These are phyloP conservation scores for Stephania japonica DNA, from an alignment of 164 flowering plant species.

Conservation along the genomic window DNA sequence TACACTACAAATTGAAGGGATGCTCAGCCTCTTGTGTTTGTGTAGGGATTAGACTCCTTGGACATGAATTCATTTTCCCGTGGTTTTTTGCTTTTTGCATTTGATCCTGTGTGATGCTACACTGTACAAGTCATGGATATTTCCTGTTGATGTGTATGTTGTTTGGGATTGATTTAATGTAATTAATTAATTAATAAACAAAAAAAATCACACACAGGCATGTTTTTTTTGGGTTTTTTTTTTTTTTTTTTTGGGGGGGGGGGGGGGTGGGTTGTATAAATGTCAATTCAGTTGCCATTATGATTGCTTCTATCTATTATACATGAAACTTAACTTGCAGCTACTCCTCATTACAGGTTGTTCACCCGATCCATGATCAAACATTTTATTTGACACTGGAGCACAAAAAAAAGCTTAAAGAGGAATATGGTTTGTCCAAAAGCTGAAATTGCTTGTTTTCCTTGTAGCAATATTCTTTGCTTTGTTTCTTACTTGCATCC, in stretches of 20 bases:
- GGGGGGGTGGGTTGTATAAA: too few species aligned
- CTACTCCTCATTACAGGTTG: constrained; percentile 27
- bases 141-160: background rate
- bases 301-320: background rate
- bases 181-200: background rate
- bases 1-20: background rate
- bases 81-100: background rate
- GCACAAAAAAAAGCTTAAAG: constrained; percentile 46
- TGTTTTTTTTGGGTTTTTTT: background rate
- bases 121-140: background rate
- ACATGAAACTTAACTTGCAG: background rate
- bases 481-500: background rate
- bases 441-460: background rate
- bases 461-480: background rate
- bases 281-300: background rate
- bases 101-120: background rate
- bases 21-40: background rate
- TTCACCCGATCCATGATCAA: constrained; percentile 54
- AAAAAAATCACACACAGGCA: background rate
- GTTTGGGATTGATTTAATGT: background rate
- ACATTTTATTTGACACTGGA: constrained; percentile 31
- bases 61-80: background rate
- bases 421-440: constrained; percentile 32
- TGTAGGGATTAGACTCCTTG: background rate
- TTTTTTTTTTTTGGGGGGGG: background rate